Conservation (phyloP, 1,139 yeast genomes). For the Entelexis paramagnoliae region DNA sequence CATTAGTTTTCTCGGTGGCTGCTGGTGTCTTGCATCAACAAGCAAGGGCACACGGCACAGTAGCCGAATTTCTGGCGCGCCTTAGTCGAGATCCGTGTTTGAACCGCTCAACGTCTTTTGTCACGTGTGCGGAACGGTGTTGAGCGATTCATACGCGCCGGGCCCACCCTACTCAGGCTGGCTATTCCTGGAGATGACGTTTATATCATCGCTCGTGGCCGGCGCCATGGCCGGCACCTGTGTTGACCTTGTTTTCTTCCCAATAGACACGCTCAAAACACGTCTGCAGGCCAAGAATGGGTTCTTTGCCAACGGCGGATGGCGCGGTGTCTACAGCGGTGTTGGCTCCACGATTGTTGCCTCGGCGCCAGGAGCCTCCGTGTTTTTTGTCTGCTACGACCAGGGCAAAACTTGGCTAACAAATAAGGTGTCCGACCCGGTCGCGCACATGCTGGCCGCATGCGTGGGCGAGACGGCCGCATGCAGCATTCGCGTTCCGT, state of each 20-base stretch:
- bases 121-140: background rate
- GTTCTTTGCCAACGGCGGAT: slow-evolving; percentile 84
- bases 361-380: slow-evolving; percentile 84
- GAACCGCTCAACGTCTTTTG: background rate
- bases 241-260: slow-evolving; percentile 88
- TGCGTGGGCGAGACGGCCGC: slow-evolving; percentile 88
- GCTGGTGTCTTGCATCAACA: no score
- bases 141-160: background rate
- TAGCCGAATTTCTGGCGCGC: background rate
- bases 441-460: slow-evolving; percentile 75
- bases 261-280: slow-evolving; percentile 90
- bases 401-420: slow-evolving; percentile 50
- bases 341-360: slow-evolving; percentile 90
- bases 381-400: slow-evolving; percentile 85
- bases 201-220: slow-evolving; percentile 37
- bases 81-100: background rate
- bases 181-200: slow-evolving; percentile 10
- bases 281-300: slow-evolving; percentile 94
- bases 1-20: no score
- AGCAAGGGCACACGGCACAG: no score
- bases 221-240: slow-evolving; percentile 97
- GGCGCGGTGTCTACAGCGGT: slow-evolving; percentile 82
- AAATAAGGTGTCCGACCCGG: slow-evolving; percentile 23
- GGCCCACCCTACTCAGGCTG: background rate
- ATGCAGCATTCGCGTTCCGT: slow-evolving; percentile 88